Evolutionary conservation across 345 rosid genomes (phyloP), one percentile per base, ranked within the genome.

Genomic region (Hypericum perforatum): DNA sequence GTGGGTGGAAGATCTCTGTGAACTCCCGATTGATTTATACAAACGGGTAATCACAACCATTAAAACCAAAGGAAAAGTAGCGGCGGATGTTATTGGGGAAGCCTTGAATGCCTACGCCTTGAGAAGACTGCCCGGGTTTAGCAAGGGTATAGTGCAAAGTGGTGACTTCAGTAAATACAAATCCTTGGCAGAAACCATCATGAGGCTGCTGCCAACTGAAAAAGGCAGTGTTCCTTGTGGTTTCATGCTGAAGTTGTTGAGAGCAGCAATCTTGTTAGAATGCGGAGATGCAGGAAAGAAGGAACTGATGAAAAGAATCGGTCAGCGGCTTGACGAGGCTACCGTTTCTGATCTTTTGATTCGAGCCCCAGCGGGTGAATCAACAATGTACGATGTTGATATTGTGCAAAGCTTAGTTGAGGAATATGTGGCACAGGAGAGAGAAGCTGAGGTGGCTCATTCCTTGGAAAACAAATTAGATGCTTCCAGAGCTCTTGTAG

Each of bases 1-100:
- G 82, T 77, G 79, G 79, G 77, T 77, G 5, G 77, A 77, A 63
- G 82, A 77, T 66, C 73, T 77, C 45, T 74, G 82, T 13, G 79
- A 69, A 48, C 73, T 77, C 53, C 72, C 66, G 6, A 63, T 77
- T 5, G 77, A 74, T 49, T 53, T 74, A 59, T 77, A 69, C 61
- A 69, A 66, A 59, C 60, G 73, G 63, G 71, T 54, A 29, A 77
- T 77, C 0, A n/a, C 70, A 41, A 60, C 67, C 32, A 74, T 77
- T 51, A 66, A 68, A 63, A 52, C 48, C 7, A 59, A 61, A 66
- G 73, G 69, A 9, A 63, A 59, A 44, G 50, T 69, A 14, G 44
- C 67, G 0, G 8, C 22, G 52, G 59, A 50, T 41, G 63, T 74
- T 16, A 71, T 77, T 6, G 82, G 79, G 49, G 79, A 77, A 69